These are phyloP conservation scores for Toxicodendron radicans DNA, from an alignment of 345 rosid genomes.

Conservation along the genomic window DNA sequence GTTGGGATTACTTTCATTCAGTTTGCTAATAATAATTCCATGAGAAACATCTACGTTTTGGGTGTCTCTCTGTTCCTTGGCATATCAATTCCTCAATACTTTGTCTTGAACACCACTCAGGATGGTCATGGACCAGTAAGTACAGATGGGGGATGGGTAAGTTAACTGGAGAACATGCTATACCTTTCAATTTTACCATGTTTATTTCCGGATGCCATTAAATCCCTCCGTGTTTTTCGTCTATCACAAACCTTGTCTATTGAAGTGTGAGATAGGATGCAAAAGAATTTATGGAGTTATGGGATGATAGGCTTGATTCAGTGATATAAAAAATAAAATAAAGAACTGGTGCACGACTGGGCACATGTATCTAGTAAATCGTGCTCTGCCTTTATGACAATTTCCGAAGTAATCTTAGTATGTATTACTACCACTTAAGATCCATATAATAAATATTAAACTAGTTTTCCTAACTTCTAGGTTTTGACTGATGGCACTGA, in stretches of 20 bases:
- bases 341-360: not conserved
- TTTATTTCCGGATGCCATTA: not conserved
- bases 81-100: constrained; percentile 83
- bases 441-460: not conserved
- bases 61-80: constrained; percentile 87
- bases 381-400: not conserved
- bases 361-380: not conserved
- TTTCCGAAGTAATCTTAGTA: not conserved
- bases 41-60: constrained; percentile 84
- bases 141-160: constrained; percentile 89
- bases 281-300: not conserved
- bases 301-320: not conserved
- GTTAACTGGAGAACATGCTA: constrained; percentile 23
- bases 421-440: not conserved
- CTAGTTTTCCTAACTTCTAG: not conserved
- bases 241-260: not conserved
- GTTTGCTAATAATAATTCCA: constrained; percentile 75
- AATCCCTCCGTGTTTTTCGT: not conserved
- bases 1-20: constrained; percentile 86
- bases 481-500: not conserved
- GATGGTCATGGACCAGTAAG: constrained; percentile 78
- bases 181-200: constrained; percentile 9
- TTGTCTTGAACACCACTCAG: constrained; percentile 39
- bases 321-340: not conserved
- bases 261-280: not conserved